Conservation (phyloP, 345 rosid genomes). For the Arabis alpina region DNA sequence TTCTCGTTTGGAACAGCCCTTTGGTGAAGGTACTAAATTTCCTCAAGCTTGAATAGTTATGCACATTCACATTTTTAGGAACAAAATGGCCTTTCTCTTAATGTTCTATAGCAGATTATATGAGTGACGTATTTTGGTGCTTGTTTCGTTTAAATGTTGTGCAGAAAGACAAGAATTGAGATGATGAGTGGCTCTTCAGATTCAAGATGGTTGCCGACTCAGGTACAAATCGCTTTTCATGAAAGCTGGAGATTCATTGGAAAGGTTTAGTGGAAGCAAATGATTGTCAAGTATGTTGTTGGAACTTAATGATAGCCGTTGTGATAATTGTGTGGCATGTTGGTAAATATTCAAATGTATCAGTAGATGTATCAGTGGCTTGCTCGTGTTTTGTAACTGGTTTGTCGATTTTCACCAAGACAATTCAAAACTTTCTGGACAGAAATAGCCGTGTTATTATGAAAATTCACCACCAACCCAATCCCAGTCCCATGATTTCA, state of each 20-base stretch:
- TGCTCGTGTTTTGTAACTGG: conserved; percentile 20
- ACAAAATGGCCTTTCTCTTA: neutral
- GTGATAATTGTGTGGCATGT: conserved; percentile 38
- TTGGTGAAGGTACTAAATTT: conserved; percentile 54
- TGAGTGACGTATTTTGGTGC: neutral
- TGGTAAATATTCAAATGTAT: conserved; percentile 38
- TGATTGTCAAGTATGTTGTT: conserved; percentile 26
- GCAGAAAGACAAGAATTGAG: conserved; percentile 32
- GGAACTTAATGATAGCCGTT: conserved; percentile 28
- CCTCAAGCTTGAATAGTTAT: neutral
- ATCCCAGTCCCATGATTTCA: too few relatives aligned
- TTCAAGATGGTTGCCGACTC: neutral
- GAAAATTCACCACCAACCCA: neutral
- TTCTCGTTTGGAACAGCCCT: conserved; percentile 62
- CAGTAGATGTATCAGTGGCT: conserved; percentile 30
- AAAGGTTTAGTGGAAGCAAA: conserved; percentile 28
- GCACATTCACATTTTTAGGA: neutral
- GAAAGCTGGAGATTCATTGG: conserved; percentile 32
- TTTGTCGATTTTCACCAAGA: conserved; percentile 22
- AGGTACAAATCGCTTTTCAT: conserved; percentile 22
- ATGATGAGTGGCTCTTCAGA: conserved; percentile 22
- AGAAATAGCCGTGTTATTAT: neutral
- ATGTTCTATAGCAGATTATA: neutral
- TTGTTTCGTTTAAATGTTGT: neutral
- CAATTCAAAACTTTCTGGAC: conserved; percentile 24